Evolutionary conservation across 2,329 filamentous ascomycete genomes (phyloP), one percentile per base, ranked within the genome.

Genomic region (Talaromyces rugulosus): DNA sequence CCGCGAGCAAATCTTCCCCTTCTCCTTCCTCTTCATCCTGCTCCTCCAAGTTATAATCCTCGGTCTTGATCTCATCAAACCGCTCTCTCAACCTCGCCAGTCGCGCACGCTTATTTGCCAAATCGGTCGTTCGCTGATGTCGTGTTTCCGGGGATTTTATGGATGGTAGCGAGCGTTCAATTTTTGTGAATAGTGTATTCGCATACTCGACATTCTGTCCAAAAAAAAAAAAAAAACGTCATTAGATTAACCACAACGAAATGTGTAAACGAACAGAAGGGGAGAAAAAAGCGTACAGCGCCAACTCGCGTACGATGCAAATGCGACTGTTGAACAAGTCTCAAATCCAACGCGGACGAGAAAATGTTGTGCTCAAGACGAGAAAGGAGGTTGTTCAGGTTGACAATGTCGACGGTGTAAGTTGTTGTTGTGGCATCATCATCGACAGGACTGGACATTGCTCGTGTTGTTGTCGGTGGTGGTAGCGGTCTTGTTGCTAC

Each of bases 121-220:
- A 69, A 63, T 79, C 75, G 3, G 73, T 72, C 55, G 78, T 73
- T 30, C 75, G 70, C 56, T 75, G 74, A 59, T 78, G 72, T 36
- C 75, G 75, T 16, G 71, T 70, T 18, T 77, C 71, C 40, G 72
- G 70, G 0, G 74, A 71, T 65, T 79, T 79, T 28, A 79, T 70
- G 40, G 71, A 66, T 16, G 77, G 73, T 27, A 79, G 71, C 23
- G 68, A 72, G 33, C 73, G 74, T 64, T 80, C 78, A 33, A 81
- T 68, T 47, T 75, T 70, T 42, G 76, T 69, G 28, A 80, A 73
- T 47, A 76, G 68, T 40, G 72, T 73, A 55, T 77, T 77, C 31
- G 77, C 78, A 60, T 80, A 78, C 67, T 80, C 78, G 56, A 80
- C 69, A 65, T 80, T 80, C 75, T 80, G 65, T 31, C 65, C 27